Base-by-base conservation (phyloP, 306 rosid species). In the Trifolium dubium region DNA sequence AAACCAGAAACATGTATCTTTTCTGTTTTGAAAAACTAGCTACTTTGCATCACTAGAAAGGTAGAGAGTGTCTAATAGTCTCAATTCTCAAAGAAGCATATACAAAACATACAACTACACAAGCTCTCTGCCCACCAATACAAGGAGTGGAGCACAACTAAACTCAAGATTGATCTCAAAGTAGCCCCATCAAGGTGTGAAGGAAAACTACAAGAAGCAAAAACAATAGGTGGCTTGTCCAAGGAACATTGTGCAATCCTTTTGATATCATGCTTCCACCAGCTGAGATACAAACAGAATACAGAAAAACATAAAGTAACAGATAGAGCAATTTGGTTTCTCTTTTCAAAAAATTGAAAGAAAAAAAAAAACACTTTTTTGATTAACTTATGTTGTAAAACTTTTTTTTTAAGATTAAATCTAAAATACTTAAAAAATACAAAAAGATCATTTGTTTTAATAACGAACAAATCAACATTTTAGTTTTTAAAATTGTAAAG, bases 241-340 rank as follows among this genome's bases (percentile, higher is more conserved):
- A 72, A 7, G 80, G 74, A 74, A 39, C 59, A 53, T 59, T 53
- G 6, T 53, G 60, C 28, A 50, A 59, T 79, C 89, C 95, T 34
- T 61, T 75, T 5, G 86, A 84, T 12, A 60, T 58, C 5, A 78
- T 13, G 70, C 85, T 84, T 31, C 92, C 97, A 15, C 76, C 86
- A 17, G 55, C 95, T 89, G 80, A 77, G 47, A 76, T 5, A 11
- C 46, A 43, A 73, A 75, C 19, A 73, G 6, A 39, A 51, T 17
- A 55, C 14, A 55, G 3, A 55, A 19, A 77, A 64, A 67, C 41
- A 63, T 0, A 60, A 51, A 35, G 30, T 32, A 35, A 17, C 19
- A 55, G 46, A 55, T 51, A 68, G 46, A 6, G 13, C 17, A 2
- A 1, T 12, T 12, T 46, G 40, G 8, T 37, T 1, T 37, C 40